These are phyloP conservation scores for Vigna mungo DNA, from an alignment of 306 rosid genomes.

Conservation along the genomic window DNA sequence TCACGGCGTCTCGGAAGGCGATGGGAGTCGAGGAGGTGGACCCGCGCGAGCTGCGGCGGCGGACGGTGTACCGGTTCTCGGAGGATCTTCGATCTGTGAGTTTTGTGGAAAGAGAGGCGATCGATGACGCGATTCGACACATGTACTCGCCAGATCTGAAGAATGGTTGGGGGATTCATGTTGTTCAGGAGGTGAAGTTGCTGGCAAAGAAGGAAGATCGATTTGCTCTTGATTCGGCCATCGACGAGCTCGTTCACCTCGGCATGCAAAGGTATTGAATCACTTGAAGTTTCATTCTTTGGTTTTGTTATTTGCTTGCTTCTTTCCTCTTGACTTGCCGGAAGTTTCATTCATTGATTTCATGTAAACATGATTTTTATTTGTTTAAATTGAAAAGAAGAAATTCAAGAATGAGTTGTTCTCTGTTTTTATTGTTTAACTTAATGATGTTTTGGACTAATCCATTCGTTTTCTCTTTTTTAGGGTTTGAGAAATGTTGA, in stretches of 20 bases:
- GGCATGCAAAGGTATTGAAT: slow-evolving; percentile 85
- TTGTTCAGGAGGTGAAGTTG: slow-evolving; percentile 93
- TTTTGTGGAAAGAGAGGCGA: slow-evolving; percentile 59
- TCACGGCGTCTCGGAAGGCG: slow-evolving; percentile 89
- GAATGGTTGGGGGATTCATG: slow-evolving; percentile 93
- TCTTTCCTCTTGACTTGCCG: slow-evolving; percentile 2
- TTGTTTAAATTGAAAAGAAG: neutral
- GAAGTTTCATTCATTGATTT: neutral
- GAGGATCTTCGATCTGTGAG: slow-evolving; percentile 79
- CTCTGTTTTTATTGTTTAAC: neutral
- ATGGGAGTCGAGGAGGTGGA: slow-evolving; percentile 72
- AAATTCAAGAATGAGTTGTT: neutral
- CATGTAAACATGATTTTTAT: neutral
- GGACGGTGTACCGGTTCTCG: slow-evolving; percentile 79
- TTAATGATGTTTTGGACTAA: neutral
- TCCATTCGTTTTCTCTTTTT: neutral
- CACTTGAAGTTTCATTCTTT: neutral
- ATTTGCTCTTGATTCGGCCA: slow-evolving; percentile 71
- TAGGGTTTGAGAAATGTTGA: slow-evolving; percentile 28
- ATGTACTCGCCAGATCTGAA: slow-evolving; percentile 94
- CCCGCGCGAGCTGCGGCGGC: slow-evolving; percentile 77
- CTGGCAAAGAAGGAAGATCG: slow-evolving; percentile 91
- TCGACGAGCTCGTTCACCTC: slow-evolving; percentile 81
- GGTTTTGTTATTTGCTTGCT: neutral
- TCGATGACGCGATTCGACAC: slow-evolving; percentile 74